These are phyloP conservation scores for Trifolium fragiferum DNA, from an alignment of 306 rosid genomes.

Conservation along the genomic window DNA sequence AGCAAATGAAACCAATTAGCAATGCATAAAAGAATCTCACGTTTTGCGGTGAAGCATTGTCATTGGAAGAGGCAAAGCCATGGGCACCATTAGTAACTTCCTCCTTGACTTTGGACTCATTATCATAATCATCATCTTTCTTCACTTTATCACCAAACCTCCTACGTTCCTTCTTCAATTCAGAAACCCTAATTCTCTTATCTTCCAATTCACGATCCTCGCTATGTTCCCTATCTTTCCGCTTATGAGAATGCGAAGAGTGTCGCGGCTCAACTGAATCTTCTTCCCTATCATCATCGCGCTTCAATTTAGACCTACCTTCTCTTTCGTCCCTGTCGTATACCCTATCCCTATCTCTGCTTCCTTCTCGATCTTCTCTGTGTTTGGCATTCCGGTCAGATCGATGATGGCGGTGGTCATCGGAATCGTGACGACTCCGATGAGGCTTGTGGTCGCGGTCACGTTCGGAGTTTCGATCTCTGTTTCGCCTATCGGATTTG, in stretches of 20 bases:
- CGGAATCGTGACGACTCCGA: constrained; percentile 57
- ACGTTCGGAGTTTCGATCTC: constrained; percentile 53
- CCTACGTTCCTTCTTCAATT: constrained; percentile 61
- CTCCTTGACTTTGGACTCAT: constrained; percentile 44
- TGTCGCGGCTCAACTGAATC: constrained; percentile 54
- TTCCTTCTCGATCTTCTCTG: constrained; percentile 60
- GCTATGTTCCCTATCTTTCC: constrained; percentile 78
- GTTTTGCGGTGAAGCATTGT: constrained; percentile 54
- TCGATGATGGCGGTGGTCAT: constrained; percentile 61
- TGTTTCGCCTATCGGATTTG: constrained; percentile 58
- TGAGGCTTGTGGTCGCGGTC: constrained; percentile 46
- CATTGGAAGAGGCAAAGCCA: constrained; percentile 47
- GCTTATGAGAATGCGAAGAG: constrained; percentile 59
- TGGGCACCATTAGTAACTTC: constrained; percentile 47
- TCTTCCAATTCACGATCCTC: constrained; percentile 61
- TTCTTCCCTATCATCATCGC: constrained; percentile 50
- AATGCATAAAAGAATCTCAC: constrained; percentile 53
- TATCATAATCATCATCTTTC: constrained; percentile 47
- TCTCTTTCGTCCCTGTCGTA: constrained; percentile 47
- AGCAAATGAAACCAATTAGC: neutral
- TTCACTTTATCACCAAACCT: constrained; percentile 69
- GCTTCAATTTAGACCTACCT: constrained; percentile 53
- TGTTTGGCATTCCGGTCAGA: constrained; percentile 62
- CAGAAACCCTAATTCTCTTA: constrained; percentile 72
- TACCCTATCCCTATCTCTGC: constrained; percentile 49